phyloP scores from a whole-genome alignment of 352 stramenopile species.

The Globisporangium nunn region DNA sequence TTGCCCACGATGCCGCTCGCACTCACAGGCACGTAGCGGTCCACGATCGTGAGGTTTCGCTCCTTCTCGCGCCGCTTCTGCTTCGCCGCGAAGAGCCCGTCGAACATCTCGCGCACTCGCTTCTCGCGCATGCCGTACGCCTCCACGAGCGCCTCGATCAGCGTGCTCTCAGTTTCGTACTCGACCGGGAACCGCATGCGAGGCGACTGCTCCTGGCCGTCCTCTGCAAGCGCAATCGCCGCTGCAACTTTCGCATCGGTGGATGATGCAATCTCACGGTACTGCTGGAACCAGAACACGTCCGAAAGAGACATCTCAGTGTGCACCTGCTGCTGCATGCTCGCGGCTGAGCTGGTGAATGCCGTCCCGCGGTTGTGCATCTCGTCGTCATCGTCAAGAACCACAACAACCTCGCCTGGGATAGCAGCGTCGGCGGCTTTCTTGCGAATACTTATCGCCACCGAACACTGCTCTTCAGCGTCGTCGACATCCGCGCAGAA shows the following conservation, averaged over 20 bases:
- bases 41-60: slow-evolving; percentile 57
- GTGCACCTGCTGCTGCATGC: slow-evolving; percentile 33
- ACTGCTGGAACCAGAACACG: slow-evolving; percentile 55
- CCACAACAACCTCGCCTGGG: slow-evolving; percentile 12
- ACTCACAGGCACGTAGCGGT: slow-evolving; percentile 54
- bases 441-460: neutral
- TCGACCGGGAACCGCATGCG: slow-evolving; percentile 4
- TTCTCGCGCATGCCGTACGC: slow-evolving; percentile 44
- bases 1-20: slow-evolving; percentile 64
- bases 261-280: slow-evolving; percentile 8
- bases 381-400: slow-evolving; percentile 27
- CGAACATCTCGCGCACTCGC: slow-evolving; percentile 42
- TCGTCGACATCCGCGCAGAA: slow-evolving; percentile 11
- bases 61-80: slow-evolving; percentile 36
- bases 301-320: slow-evolving; percentile 40
- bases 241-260: neutral
- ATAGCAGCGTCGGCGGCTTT: neutral
- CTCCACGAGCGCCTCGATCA: slow-evolving; percentile 53
- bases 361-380: neutral
- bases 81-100: slow-evolving; percentile 32
- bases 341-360: slow-evolving; percentile 4
- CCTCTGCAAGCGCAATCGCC: neutral
- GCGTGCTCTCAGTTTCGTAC: slow-evolving; percentile 21
- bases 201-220: neutral
- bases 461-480: slow-evolving; percentile 4